These are phyloP conservation scores for Anisogramma anomala DNA, from an alignment of 2,329 filamentous ascomycete species.

Conservation along the genomic window DNA sequence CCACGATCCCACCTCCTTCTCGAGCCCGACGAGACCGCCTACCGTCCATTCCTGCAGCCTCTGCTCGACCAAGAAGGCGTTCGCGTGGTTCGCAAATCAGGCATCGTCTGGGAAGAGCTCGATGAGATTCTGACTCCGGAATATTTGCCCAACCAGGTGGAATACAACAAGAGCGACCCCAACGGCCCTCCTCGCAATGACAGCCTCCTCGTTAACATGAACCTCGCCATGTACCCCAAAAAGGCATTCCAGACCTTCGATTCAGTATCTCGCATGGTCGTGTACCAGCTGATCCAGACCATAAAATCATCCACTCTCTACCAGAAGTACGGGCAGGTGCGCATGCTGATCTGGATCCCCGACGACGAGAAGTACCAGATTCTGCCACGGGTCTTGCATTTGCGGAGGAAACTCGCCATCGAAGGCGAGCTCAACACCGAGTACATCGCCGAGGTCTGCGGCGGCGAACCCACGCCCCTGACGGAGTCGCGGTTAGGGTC, in stretches of 20 bases:
- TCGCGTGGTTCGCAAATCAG: conserved; percentile 41
- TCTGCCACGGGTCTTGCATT: conserved; percentile 47
- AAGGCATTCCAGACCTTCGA: conserved; percentile 39
- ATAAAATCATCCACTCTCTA: conserved; percentile 50
- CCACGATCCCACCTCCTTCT: conserved; percentile 76
- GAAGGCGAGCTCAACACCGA: conserved; percentile 51
- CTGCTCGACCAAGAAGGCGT: conserved; percentile 40
- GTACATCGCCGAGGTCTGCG: conserved; percentile 47
- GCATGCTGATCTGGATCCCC: conserved; percentile 64
- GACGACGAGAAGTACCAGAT: conserved; percentile 46
- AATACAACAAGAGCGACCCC: conserved; percentile 23
- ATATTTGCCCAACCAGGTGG: conserved; percentile 43
- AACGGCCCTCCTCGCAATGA: conserved; percentile 46
- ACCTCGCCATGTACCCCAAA: conserved; percentile 46
- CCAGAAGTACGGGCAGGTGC: conserved; percentile 66
- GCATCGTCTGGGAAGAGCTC: conserved; percentile 51
- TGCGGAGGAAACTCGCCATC: conserved; percentile 45
- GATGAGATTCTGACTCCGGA: conserved; percentile 37
- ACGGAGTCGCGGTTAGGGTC: too few species aligned
- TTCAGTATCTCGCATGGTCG: conserved; percentile 44
- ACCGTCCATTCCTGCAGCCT: conserved; percentile 47
- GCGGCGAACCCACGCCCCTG: conserved; percentile 21
- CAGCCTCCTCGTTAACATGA: conserved; percentile 61
- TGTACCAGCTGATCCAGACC: conserved; percentile 50
- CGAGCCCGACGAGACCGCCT: conserved; percentile 54